phyloP scores from a whole-genome alignment of 1,284 basidiomycete species.

The Cutaneotrichosporon sp. region DNA sequence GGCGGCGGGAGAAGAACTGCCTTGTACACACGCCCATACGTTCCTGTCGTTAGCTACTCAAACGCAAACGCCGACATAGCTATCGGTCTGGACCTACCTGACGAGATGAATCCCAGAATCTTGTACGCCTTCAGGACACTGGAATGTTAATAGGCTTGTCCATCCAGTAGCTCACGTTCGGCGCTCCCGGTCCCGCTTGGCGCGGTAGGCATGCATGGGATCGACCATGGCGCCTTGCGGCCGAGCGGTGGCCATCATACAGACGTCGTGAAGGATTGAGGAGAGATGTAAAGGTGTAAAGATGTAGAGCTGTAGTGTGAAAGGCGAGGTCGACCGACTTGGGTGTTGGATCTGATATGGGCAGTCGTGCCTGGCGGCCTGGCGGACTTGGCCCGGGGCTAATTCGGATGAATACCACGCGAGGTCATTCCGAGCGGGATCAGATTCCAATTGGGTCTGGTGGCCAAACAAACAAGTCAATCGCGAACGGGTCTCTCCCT shows the following conservation, averaged over 20 bases:
- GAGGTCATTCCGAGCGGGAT: neutral
- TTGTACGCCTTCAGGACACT: constrained; percentile 75
- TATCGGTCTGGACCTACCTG: too few species aligned
- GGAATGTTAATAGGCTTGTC: too few species aligned
- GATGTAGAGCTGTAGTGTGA: too few species aligned
- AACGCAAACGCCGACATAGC: too few species aligned
- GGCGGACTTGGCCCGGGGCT: too few species aligned
- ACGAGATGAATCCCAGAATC: constrained; percentile 95
- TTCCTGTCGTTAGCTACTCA: constrained; percentile 56
- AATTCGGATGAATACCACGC: neutral
- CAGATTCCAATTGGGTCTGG: neutral
- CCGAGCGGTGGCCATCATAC: constrained; percentile 14
- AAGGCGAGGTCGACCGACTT: neutral
- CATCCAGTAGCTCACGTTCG: constrained; percentile 43
- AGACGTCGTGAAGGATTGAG: neutral
- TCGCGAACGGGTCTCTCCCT: neutral
- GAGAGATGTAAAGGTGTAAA: neutral
- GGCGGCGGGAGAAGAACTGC: constrained; percentile 56
- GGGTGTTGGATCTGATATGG: neutral
- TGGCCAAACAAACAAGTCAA: constrained; percentile 18
- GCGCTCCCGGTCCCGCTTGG: constrained; percentile 65
- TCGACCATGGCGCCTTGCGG: constrained; percentile 28
- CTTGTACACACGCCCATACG: constrained; percentile 97
- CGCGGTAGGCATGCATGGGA: constrained; percentile 74
- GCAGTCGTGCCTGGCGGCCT: neutral